These are phyloP conservation scores for Cladobotryum protrusum DNA, from an alignment of 2,329 filamentous ascomycete species.

Conservation along the genomic window DNA sequence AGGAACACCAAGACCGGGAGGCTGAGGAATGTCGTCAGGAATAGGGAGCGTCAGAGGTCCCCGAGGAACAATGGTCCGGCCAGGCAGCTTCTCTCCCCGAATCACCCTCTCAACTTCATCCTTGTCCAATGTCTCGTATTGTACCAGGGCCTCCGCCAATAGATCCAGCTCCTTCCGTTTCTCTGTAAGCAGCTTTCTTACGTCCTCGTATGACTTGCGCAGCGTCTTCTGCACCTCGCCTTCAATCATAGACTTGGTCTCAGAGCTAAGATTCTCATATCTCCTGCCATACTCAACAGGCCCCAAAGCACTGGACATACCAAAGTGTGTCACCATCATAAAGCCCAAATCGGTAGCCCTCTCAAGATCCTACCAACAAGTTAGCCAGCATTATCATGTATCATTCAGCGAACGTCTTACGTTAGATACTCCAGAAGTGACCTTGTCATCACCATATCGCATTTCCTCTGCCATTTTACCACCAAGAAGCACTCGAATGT, in stretches of 20 bases:
- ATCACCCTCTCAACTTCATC: slow-evolving; percentile 89
- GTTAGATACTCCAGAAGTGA: slow-evolving; percentile 78
- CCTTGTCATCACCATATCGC: slow-evolving; percentile 82
- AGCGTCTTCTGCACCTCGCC: slow-evolving; percentile 79
- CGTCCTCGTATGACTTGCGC: slow-evolving; percentile 73
- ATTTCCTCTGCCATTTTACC: slow-evolving; percentile 89
- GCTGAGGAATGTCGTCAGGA: slow-evolving; percentile 27
- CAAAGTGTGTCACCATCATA: slow-evolving; percentile 79
- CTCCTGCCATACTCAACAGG: slow-evolving; percentile 82
- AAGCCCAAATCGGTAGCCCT: slow-evolving; percentile 77
- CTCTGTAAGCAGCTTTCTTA: slow-evolving; percentile 61
- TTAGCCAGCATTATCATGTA: slow-evolving; percentile 17
- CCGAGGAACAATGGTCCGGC: slow-evolving; percentile 55
- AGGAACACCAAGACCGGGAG: slow-evolving; percentile 29
- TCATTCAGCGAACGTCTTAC: slow-evolving; percentile 35
- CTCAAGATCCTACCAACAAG: slow-evolving; percentile 64
- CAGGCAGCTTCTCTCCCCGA: slow-evolving; percentile 71
- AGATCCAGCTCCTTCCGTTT: slow-evolving; percentile 82
- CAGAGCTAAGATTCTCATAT: slow-evolving; percentile 74
- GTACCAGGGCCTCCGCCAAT: slow-evolving; percentile 79
- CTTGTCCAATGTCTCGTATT: slow-evolving; percentile 88
- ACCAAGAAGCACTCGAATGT: slow-evolving; percentile 75
- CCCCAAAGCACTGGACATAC: slow-evolving; percentile 82
- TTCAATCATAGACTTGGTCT: slow-evolving; percentile 84
- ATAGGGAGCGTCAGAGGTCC: slow-evolving; percentile 35